phyloP scores from a whole-genome alignment of 495 filamentous ascomycete species.

The Pyrenula aspistea region DNA sequence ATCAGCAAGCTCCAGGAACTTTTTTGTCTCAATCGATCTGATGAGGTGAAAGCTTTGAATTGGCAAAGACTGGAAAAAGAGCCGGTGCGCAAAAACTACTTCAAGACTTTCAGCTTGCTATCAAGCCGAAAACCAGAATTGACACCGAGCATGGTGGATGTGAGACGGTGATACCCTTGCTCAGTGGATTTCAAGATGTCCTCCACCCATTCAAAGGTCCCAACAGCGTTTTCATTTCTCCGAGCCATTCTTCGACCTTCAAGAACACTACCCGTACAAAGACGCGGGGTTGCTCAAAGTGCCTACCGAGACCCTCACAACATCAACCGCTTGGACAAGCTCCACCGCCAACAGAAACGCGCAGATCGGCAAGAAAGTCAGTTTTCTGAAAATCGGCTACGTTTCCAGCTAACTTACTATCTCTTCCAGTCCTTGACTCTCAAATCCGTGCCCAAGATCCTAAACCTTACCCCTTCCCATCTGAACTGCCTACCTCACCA shows the following conservation, averaged over 20 bases:
- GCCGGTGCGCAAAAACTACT: too few relatives aligned
- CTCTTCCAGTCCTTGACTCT: conserved; percentile 2
- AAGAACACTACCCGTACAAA: not conserved
- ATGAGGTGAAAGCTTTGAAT: too few relatives aligned
- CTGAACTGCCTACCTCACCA: conserved; percentile 16
- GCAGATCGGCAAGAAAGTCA: not conserved
- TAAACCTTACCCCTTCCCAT: conserved; percentile 28
- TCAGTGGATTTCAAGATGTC: too few relatives aligned
- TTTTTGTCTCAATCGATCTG: too few relatives aligned
- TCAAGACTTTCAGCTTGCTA: too few relatives aligned
- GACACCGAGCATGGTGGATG: too few relatives aligned
- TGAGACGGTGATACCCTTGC: too few relatives aligned
- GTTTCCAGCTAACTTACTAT: not conserved
- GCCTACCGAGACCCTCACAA: not conserved
- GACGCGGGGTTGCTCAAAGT: conserved; percentile 2
- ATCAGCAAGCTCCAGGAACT: too few relatives aligned
- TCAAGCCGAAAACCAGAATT: too few relatives aligned
- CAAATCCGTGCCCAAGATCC: conserved; percentile 17
- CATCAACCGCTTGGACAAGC: not conserved
- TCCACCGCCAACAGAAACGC: not conserved
- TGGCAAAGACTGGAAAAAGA: too few relatives aligned
- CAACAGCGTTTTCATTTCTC: not conserved
- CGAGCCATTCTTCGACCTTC: not conserved
- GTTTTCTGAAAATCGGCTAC: not conserved
- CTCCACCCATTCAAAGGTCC: too few relatives aligned